Base-by-base conservation (phyloP, 495 filamentous ascomycete species). In the Mycothermus thermophilus region DNA sequence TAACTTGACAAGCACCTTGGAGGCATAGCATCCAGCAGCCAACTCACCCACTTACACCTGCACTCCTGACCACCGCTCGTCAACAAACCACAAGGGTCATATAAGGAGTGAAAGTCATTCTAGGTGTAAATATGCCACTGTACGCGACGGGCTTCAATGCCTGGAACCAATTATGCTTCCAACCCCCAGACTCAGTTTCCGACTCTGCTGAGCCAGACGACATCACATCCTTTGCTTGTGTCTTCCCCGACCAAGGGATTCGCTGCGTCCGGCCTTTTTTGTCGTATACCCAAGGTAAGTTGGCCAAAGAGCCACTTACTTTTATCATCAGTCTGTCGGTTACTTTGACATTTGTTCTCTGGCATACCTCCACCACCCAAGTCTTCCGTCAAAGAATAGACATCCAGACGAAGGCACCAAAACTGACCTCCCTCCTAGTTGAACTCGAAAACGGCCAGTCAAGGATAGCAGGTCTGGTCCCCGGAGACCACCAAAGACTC, bases 81-180 rank as follows among this genome's bases (percentile, higher is more conserved):
- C n/a, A n/a, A n/a, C n/a, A n/a, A n/a, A n/a, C n/a, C n/a, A n/a
- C n/a, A n/a, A n/a, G n/a, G n/a, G n/a, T n/a, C n/a, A n/a, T n/a
- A n/a, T n/a, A n/a, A n/a, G n/a, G n/a, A n/a, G n/a, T n/a, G n/a
- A n/a, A n/a, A n/a, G n/a, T n/a, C n/a, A n/a, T n/a, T n/a, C n/a
- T n/a, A n/a, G n/a, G n/a, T n/a, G n/a, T n/a, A n/a, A n/a, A n/a
- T n/a, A n/a, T n/a, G n/a, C n/a, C 64, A 38, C 43, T 73, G 9
- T 64, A 61, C 33, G 67, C 58, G 32, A 37, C 60, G n/a, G 69
- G 69, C 27, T 60, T 63, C 50, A 73, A 73, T 43, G 61, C 63
- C 27, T 71, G 60, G 60, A 46, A 46, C 26, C 66, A 71, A 41
- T 51, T 71, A 30, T 35, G 48, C 3, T 66, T 67, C 11, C 22